Base-by-base conservation (phyloP, 2,329 filamentous ascomycete species). In the Tolypocladium tundrense region DNA sequence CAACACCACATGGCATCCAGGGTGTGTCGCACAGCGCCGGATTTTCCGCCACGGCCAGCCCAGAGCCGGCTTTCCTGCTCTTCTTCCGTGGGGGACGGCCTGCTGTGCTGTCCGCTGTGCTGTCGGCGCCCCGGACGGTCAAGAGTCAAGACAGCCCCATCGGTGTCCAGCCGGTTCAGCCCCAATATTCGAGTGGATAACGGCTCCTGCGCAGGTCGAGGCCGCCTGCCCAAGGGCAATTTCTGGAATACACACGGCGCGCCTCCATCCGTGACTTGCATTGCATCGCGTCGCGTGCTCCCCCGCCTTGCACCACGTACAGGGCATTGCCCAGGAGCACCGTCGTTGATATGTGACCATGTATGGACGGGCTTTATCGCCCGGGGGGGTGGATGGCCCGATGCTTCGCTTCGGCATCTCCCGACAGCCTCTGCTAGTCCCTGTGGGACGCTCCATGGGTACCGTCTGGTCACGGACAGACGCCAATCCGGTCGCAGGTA, bases 401-500 rank as follows among this genome's bases (percentile, higher is more conserved):
- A 55, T 55, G 39, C 40, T 45, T 59, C 55, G 45, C 43, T 31
- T 60, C 59, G 59, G 58, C 53, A 59, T 61, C 50, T 59, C 53
- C 59, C 61, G 59, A 60, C 35, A 27, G 37, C 45, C 3, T 43
- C 24, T 52, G 31, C 31, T 35, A n/a, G 31, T 31, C 33, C 31
- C 11, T 11, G 48, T 52, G 31, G 48, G 48, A 19, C 19, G 21
- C 21, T 54, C n/a, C 54, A 40, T 21, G 41, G 55, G 48, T 43
- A 55, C 37, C 55, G 53, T 54, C 50, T 40, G 53, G 56, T 53
- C 54, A 57, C 58, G 59, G 59, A 35, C 61, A 55, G 57, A 56
- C 41, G 50, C 54, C 58, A 59, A 42, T 60, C 60, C 57, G 57
- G 64, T 64, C 60, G 60, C 61, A 64, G 59, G 54, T 63, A 9